Evolutionary conservation across 2,329 filamentous ascomycete species (phyloP).

Genomic region (Ceratocystis huliohia): DNA sequence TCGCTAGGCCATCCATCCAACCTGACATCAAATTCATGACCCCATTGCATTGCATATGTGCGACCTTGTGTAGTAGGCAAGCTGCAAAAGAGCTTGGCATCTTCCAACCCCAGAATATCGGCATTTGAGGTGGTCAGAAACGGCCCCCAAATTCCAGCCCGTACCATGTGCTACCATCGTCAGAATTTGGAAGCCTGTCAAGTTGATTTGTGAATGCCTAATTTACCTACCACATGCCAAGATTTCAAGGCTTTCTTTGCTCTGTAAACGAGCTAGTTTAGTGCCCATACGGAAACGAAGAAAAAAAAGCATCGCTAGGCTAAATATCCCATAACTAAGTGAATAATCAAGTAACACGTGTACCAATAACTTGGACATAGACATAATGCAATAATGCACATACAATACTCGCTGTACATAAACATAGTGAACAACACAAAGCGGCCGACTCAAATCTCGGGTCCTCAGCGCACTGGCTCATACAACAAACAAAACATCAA

Average conservation of each 20-base stretch:
- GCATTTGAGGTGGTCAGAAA: not conserved
- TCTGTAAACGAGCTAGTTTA: not conserved
- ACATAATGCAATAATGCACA: too few species aligned
- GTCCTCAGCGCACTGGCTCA: too few species aligned
- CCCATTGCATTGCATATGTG: not conserved
- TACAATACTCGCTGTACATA: too few species aligned
- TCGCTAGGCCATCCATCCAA: not conserved
- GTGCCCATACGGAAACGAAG: not conserved
- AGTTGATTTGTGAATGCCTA: not conserved
- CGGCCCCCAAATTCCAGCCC: not conserved
- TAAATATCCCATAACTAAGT: not conserved
- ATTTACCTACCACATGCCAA: not conserved
- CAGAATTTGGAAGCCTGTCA: not conserved
- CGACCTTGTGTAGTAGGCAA: conserved; percentile 1
- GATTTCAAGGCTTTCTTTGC: not conserved
- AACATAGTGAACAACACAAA: too few species aligned
- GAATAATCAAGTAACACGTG: too few species aligned
- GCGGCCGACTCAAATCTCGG: too few species aligned
- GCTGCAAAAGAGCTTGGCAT: not conserved
- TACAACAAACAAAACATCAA: too few species aligned
- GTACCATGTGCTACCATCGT: not conserved
- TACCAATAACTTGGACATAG: too few species aligned
- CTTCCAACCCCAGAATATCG: not conserved
- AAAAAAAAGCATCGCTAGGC: not conserved
- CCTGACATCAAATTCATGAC: not conserved